phyloP scores from a whole-genome alignment of 1,139 yeast species.

The Eremothecium sinecaudum region DNA sequence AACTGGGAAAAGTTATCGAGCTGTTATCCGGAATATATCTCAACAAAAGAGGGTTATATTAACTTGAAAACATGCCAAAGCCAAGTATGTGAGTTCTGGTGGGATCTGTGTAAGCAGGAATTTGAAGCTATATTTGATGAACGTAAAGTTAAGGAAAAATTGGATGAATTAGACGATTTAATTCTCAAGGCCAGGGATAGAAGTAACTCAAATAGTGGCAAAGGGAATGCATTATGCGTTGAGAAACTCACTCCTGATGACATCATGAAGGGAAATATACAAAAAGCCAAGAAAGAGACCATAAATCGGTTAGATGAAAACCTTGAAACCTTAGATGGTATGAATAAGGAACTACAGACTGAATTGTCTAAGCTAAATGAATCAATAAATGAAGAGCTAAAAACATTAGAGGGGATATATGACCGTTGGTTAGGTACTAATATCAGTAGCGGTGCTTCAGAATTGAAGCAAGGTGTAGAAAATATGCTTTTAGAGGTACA shows the following conservation, averaged over 20 bases:
- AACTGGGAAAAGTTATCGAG: constrained; percentile 49
- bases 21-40: constrained; percentile 58
- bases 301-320: constrained; percentile 25
- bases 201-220: constrained; percentile 12
- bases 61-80: constrained; percentile 49
- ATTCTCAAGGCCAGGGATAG: constrained; percentile 44
- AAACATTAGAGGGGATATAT: constrained; percentile 20
- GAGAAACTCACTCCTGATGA: constrained; percentile 32
- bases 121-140: constrained; percentile 60
- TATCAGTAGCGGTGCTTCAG: constrained; percentile 16
- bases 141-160: constrained; percentile 45
- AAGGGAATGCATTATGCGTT: constrained; percentile 13
- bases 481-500: constrained; percentile 25
- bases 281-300: constrained; percentile 27
- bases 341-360: constrained; percentile 23
- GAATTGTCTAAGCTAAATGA: constrained; percentile 27
- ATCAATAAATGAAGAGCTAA: constrained; percentile 23
- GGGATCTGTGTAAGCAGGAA: constrained; percentile 47
- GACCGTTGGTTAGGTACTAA: constrained; percentile 21
- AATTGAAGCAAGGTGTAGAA: constrained; percentile 22
- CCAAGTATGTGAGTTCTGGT: constrained; percentile 59
- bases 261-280: constrained; percentile 31
- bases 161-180: constrained; percentile 58
- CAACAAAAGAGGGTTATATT: constrained; percentile 41
- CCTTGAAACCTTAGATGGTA: constrained; percentile 20